phyloP scores from a whole-genome alignment of 257 asterid genomes.

The Knoxia roxburghii region DNA sequence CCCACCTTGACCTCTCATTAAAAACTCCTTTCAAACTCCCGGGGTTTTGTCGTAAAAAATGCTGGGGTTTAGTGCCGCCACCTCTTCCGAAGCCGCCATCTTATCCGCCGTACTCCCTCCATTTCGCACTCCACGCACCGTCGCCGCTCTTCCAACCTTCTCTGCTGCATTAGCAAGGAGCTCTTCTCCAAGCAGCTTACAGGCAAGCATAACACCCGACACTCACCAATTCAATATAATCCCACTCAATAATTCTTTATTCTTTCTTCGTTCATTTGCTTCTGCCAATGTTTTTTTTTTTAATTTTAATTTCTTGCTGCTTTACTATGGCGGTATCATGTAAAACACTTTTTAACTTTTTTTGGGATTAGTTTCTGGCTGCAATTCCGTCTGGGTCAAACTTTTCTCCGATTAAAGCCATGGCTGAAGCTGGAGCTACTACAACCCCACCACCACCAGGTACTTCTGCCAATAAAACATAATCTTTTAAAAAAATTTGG shows the following conservation, averaged over 20 bases:
- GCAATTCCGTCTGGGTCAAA: conserved; percentile 24
- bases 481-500: background rate
- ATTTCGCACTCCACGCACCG: conserved; percentile 10
- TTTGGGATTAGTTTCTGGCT: conserved; percentile 12
- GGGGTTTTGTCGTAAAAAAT: background rate
- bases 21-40: background rate
- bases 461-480: conserved; percentile 28
- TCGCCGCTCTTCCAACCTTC: conserved; percentile 8
- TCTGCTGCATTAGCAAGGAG: background rate
- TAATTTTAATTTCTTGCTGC: too few relatives aligned
- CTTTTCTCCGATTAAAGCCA: conserved; percentile 50
- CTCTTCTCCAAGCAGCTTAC: conserved; percentile 9
- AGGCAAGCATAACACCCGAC: conserved; percentile 10
- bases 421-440: conserved; percentile 67
- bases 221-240: background rate
- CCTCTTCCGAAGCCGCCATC: conserved; percentile 18
- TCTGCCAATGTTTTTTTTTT: background rate
- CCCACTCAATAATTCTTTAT: too few relatives aligned
- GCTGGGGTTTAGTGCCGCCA: conserved; percentile 18
- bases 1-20: too few relatives aligned
- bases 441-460: conserved; percentile 31
- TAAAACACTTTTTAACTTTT: background rate
- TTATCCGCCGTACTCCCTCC: conserved; percentile 11
- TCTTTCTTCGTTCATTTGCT: background rate
- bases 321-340: background rate